Evolutionary conservation across 345 rosid species (phyloP).

Genomic region (Conringia planisiliqua): DNA sequence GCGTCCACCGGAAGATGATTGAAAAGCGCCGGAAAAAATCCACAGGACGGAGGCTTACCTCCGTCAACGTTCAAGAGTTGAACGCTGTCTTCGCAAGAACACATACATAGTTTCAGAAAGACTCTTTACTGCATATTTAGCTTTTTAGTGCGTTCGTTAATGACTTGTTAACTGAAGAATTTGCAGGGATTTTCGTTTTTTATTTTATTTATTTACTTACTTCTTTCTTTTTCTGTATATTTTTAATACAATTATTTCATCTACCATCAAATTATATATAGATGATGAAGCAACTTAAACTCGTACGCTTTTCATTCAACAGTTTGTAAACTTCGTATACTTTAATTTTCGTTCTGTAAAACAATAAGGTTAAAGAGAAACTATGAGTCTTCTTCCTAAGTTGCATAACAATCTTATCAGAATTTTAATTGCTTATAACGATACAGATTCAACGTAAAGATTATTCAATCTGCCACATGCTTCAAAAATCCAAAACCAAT

Average conservation of each 20-base stretch:
- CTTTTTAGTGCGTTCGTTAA: not conserved
- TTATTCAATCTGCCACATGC: not conserved
- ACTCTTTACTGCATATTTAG: not conserved
- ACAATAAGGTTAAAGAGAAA: not conserved
- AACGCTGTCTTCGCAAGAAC: not conserved
- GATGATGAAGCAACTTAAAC: not conserved
- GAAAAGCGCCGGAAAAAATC: constrained; percentile 7
- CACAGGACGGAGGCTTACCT: not conserved
- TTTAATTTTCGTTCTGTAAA: not conserved
- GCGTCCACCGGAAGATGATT: not conserved
- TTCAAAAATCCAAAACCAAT: not conserved
- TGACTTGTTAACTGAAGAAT: not conserved
- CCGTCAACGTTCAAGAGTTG: constrained; percentile 5
- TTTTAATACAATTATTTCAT: not conserved
- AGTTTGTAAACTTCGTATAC: not conserved
- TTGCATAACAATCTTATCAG: not conserved
- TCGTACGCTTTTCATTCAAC: not conserved
- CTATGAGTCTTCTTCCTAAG: not conserved
- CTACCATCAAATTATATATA: not conserved
- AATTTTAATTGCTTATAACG: not conserved
- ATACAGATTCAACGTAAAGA: not conserved
- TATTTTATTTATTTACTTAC: not conserved
- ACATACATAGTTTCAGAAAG: not conserved
- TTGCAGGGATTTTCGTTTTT: not conserved
- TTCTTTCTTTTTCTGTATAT: not conserved